Base-by-base conservation (phyloP, 139 green algal species). In the Parachlorella kessleri region DNA sequence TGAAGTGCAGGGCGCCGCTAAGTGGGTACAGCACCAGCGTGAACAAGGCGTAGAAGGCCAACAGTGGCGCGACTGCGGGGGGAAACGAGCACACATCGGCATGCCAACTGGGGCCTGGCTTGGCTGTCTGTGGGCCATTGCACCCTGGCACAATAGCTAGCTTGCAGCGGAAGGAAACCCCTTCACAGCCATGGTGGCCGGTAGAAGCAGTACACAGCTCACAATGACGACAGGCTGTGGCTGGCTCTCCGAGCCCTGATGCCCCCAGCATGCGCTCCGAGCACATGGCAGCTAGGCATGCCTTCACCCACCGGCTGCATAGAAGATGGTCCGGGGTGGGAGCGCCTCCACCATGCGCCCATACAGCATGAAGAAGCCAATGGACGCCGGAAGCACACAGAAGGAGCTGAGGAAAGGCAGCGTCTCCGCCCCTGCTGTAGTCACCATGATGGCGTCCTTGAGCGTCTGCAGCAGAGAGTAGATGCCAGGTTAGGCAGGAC, bases 361-460 rank as follows among this genome's bases (percentile, higher is more conserved):
- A 48, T 82, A 84, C 33, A 88, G 55, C 64, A 91, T 70, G 78
- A 96, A 95, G 88, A 97, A 97, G 4, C 68, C 83, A 0, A 97
- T 76, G 21, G 83, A 92, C 33, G 85, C 85, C 6, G 93, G 93
- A 65, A 97, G 89, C 41, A 96, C 92, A 6, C 85, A 85, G 70
- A 90, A 92, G 3, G 92, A 90, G 18, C 89, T 84, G 14, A 97
- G 83, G 78, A 93, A 96, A 9, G 93, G 93, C 76, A 97, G 86
- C n/a, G 86, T 88, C 85, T 97, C 93, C 4, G 93, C 93, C 5
- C 93, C 93, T 6, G 87, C 83, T 10, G 82, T 87, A 2, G 90
- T 94, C 54, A 97, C 91, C 75, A 97, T 87, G 40, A 97, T 91
- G 6, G 90, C 85, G 59, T 97, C 93, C 69, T 95, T 94, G 68